These are phyloP conservation scores for Phalaenopsis hybrid DNA, from an alignment of 116 monocot species.

Conservation along the genomic window DNA sequence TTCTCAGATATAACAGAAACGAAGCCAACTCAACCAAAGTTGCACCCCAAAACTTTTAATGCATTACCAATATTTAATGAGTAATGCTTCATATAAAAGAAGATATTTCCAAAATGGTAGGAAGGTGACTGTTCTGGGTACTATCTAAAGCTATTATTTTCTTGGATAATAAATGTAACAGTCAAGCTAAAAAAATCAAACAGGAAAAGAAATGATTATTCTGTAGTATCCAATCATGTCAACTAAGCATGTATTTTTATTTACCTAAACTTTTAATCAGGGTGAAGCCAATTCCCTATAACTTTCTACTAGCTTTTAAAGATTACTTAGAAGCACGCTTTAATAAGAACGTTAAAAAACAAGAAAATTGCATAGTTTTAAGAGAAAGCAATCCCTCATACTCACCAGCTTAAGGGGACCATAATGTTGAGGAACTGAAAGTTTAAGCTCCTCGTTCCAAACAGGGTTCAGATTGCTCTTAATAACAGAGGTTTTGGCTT, in stretches of 20 bases:
- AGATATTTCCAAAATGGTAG: neutral
- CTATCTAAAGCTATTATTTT: neutral
- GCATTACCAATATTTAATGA: neutral
- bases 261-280: neutral
- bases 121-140: neutral
- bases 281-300: neutral
- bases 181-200: neutral
- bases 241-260: neutral
- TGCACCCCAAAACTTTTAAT: neutral
- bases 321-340: neutral
- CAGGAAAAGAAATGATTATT: neutral
- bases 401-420: constrained; percentile 71
- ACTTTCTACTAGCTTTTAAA: neutral
- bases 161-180: neutral
- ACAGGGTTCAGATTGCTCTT: constrained; percentile 73
- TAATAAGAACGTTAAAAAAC: neutral
- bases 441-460: constrained; percentile 71
- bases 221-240: neutral
- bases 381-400: neutral
- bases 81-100: neutral
- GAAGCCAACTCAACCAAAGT: no score
- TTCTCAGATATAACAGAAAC: no score
- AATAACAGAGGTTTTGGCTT: constrained; percentile 45
- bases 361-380: neutral
- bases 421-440: constrained; percentile 58